Conservation (phyloP, 805 yeast species). For the Peterozyma toletana region DNA sequence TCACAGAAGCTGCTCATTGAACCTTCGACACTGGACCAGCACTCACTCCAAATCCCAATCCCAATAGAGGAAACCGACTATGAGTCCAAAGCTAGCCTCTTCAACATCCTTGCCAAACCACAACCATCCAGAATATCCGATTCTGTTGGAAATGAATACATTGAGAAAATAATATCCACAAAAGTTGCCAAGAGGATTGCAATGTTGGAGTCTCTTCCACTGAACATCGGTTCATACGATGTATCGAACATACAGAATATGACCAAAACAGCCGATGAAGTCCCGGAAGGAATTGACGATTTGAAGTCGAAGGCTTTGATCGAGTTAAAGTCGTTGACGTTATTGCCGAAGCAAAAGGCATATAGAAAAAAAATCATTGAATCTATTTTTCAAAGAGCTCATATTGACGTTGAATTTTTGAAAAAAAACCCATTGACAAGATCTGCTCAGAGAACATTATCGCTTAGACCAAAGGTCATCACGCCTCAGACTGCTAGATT, state of each 20-base stretch:
- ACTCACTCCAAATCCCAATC: neutral
- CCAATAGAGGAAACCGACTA: conserved; percentile 14
- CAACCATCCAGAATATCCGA: conserved; percentile 26
- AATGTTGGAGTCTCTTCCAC: conserved; percentile 61
- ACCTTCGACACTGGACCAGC: conserved; percentile 5
- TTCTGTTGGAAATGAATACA: conserved; percentile 39
- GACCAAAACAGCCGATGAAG: conserved; percentile 34
- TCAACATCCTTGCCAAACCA: conserved; percentile 29
- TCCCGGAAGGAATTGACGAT: conserved; percentile 41
- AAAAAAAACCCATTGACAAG: conserved; percentile 47
- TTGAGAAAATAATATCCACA: conserved; percentile 46
- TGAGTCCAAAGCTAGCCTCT: conserved; percentile 27
- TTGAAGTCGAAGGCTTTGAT: conserved; percentile 60
- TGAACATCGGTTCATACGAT: conserved; percentile 60
- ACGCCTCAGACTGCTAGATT: conserved; percentile 69
- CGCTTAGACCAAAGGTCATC: conserved; percentile 60
- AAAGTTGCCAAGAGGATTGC: conserved; percentile 51
- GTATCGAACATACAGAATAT: conserved; percentile 20
- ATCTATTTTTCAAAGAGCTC: conserved; percentile 46
- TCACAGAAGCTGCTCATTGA: conserved; percentile 32
- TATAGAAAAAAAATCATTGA: conserved; percentile 55
- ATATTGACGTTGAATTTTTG: conserved; percentile 43
- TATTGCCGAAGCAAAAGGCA: conserved; percentile 64
- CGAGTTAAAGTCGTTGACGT: conserved; percentile 61
- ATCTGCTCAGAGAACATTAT: conserved; percentile 64